These are phyloP conservation scores for Camellia sinensis DNA, from an alignment of 148 eudicot genomes.

Conservation along the genomic window DNA sequence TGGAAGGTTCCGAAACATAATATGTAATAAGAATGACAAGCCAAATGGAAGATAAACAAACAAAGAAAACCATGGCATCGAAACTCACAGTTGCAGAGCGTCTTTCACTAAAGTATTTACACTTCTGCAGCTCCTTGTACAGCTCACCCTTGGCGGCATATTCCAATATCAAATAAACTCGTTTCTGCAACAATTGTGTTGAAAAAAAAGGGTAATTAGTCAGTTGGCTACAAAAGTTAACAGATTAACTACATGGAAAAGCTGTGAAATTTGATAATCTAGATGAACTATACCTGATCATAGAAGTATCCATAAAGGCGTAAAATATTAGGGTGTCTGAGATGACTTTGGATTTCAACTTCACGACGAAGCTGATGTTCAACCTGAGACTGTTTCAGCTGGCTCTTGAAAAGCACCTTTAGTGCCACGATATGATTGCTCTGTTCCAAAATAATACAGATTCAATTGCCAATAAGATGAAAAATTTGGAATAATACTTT, in stretches of 20 bases:
- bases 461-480: neutral
- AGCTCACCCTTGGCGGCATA: constrained; percentile 98
- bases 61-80: neutral
- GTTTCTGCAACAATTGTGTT: constrained; percentile 53
- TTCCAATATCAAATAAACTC: constrained; percentile 88
- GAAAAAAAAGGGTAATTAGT: no score
- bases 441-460: constrained; percentile 40
- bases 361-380: constrained; percentile 96
- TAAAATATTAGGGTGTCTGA: constrained; percentile 86
- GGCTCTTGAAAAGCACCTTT: constrained; percentile 86
- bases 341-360: constrained; percentile 98
- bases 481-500: neutral
- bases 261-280: neutral
- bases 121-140: constrained; percentile 89
- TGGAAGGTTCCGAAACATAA: no score
- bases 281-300: constrained; percentile 65
- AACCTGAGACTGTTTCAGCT: constrained; percentile 90
- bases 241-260: neutral
- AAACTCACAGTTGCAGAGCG: constrained; percentile 86
- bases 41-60: neutral
- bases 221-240: neutral
- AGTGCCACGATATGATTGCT: constrained; percentile 92
- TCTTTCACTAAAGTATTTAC: constrained; percentile 86
- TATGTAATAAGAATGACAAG: neutral
- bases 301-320: constrained; percentile 95